Conservation (phyloP, 768 basidiomycete genomes). For the Lactarius quietus region DNA sequence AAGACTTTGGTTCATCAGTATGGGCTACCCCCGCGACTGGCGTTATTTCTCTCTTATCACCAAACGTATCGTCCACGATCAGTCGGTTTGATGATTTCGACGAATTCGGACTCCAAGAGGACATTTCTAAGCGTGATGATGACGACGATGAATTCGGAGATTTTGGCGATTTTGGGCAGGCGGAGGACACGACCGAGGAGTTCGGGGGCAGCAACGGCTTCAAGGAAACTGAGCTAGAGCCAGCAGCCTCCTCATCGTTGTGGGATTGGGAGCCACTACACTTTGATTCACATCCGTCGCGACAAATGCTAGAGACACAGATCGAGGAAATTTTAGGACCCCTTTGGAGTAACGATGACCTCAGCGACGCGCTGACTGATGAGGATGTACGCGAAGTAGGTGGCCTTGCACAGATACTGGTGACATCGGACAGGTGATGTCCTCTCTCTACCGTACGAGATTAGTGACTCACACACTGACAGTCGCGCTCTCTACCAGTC, state of each 20-base stretch:
- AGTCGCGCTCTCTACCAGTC: constrained; percentile 79
- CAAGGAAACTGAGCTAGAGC: constrained; percentile 34
- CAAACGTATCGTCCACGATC: constrained; percentile 25
- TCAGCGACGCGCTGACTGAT: constrained; percentile 53
- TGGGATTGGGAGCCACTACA: constrained; percentile 57
- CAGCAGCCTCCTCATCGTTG: constrained; percentile 42
- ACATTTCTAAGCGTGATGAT: constrained; percentile 36
- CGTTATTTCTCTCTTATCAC: constrained; percentile 17
- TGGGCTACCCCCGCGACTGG: constrained; percentile 50
- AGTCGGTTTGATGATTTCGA: constrained; percentile 48
- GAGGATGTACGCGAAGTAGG: constrained; percentile 76
- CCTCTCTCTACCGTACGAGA: constrained; percentile 15
- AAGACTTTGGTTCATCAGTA: constrained; percentile 71
- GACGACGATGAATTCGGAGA: constrained; percentile 82
- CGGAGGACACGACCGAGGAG: constrained; percentile 33
- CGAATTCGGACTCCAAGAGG: constrained; percentile 52
- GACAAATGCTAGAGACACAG: constrained; percentile 53
- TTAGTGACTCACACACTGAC: constrained; percentile 30
- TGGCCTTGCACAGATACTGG: constrained; percentile 75
- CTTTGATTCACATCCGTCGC: constrained; percentile 61
- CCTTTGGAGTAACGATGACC: constrained; percentile 55
- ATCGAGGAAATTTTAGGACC: constrained; percentile 63
- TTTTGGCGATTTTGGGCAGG: constrained; percentile 84
- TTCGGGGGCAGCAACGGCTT: constrained; percentile 40
- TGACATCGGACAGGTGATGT: constrained; percentile 68